Conservation (phyloP, 208 protist genomes). For the Leishmania tropica region DNA sequence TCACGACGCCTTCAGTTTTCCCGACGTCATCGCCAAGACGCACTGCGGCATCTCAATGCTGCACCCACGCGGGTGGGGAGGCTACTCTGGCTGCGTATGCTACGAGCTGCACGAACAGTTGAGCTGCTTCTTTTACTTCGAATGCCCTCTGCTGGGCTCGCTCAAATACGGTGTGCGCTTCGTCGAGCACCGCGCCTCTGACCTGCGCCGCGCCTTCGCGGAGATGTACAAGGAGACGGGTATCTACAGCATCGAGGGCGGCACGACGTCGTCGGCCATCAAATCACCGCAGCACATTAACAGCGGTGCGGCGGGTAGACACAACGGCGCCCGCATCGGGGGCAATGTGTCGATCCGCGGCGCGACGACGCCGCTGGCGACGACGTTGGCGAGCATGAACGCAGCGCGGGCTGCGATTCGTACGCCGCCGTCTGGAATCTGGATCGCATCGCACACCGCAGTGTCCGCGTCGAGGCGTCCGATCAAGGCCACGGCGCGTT, state of each 20-base stretch:
- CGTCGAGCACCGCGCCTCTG: slow-evolving; percentile 36
- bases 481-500: slow-evolving; percentile 35
- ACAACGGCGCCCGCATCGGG: not conserved
- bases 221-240: slow-evolving; percentile 41
- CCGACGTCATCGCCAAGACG: slow-evolving; percentile 43
- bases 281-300: slow-evolving; percentile 1
- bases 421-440: slow-evolving; percentile 26
- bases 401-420: slow-evolving; percentile 22
- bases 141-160: slow-evolving; percentile 61
- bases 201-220: slow-evolving; percentile 36
- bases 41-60: slow-evolving; percentile 62
- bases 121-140: slow-evolving; percentile 74
- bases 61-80: slow-evolving; percentile 63
- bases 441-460: slow-evolving; percentile 33
- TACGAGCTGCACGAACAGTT: slow-evolving; percentile 59
- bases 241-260: slow-evolving; percentile 36
- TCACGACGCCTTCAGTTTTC: slow-evolving; percentile 53
- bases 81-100: slow-evolving; percentile 67
- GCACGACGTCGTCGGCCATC: slow-evolving; percentile 25
- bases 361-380: slow-evolving; percentile 25
- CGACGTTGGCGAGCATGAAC: slow-evolving; percentile 22
- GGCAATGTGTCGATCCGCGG: slow-evolving; percentile 17
- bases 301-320: slow-evolving; percentile 2
- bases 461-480: slow-evolving; percentile 15
- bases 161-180: slow-evolving; percentile 74